Evolutionary conservation across 306 rosid species (phyloP).

Genomic region (Rosa persica): DNA sequence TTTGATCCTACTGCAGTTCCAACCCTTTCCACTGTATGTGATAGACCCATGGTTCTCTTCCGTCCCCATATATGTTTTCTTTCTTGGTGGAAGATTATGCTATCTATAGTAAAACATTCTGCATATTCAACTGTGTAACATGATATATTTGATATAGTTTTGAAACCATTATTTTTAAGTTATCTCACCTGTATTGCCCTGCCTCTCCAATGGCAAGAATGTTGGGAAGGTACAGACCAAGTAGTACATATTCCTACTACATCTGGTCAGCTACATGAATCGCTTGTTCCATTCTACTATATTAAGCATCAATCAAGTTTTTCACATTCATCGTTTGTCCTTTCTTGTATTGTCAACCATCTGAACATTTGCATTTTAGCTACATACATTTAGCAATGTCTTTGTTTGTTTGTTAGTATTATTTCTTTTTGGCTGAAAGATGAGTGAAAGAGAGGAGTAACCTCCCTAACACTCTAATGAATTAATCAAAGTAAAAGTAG

Average conservation of each 20-base stretch:
- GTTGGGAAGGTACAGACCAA: not conserved
- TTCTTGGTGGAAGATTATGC: not conserved
- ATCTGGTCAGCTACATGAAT: not conserved
- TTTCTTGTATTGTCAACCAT: not conserved
- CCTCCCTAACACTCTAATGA: too few relatives aligned
- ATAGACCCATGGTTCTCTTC: slow-evolving; percentile 9
- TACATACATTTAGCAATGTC: not conserved
- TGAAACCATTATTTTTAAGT: not conserved
- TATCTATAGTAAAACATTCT: not conserved
- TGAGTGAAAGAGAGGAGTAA: too few relatives aligned
- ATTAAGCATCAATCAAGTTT: not conserved
- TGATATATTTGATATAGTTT: not conserved
- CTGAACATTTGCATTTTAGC: not conserved
- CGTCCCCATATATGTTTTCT: slow-evolving; percentile 2
- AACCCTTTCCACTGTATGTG: slow-evolving; percentile 61
- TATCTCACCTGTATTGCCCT: not conserved
- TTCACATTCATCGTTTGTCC: not conserved
- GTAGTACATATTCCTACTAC: not conserved
- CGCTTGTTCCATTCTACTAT: not conserved
- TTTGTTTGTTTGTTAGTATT: too few relatives aligned
- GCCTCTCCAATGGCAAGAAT: not conserved
- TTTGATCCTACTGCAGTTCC: slow-evolving; percentile 87
- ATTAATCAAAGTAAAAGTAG: too few relatives aligned
- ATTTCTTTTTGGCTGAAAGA: too few relatives aligned
- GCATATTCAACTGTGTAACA: not conserved